Evolutionary conservation across 306 rosid genomes (phyloP).

Genomic region (Luffa acutangula): DNA sequence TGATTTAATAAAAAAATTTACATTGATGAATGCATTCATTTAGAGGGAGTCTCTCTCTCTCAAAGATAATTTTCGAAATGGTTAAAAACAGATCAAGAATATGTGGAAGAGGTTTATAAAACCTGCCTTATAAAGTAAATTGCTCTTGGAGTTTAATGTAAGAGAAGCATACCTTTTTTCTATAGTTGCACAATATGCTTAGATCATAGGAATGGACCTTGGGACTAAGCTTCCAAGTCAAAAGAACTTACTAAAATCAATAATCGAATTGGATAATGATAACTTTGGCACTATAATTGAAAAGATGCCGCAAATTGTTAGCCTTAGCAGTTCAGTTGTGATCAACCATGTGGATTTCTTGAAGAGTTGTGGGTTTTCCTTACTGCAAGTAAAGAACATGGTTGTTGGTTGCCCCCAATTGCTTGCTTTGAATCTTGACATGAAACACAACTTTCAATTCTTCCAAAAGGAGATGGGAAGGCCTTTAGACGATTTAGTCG

Average conservation of each 20-base stretch:
- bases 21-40: neutral
- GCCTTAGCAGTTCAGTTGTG: constrained; percentile 57
- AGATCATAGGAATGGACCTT: constrained; percentile 70
- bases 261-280: constrained; percentile 42
- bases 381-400: constrained; percentile 49
- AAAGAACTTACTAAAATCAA: constrained; percentile 45
- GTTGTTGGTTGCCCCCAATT: constrained; percentile 75
- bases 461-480: constrained; percentile 60
- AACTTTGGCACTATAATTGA: constrained; percentile 74
- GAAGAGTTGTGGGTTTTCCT: constrained; percentile 61
- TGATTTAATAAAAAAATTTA: neutral
- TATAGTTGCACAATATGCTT: constrained; percentile 79
- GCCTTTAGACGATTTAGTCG: constrained; percentile 71
- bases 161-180: constrained; percentile 46
- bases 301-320: constrained; percentile 91
- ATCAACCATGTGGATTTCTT: constrained; percentile 70
- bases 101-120: neutral
- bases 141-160: constrained; percentile 63
- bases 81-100: neutral
- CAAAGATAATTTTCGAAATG: neutral
- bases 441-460: constrained; percentile 64
- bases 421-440: constrained; percentile 82
- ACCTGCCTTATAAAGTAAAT: neutral
- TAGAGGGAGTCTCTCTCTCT: neutral
- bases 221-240: constrained; percentile 51